Evolutionary conservation across 1,284 basidiomycete species (phyloP).

Genomic region (Puccinia novopanici): DNA sequence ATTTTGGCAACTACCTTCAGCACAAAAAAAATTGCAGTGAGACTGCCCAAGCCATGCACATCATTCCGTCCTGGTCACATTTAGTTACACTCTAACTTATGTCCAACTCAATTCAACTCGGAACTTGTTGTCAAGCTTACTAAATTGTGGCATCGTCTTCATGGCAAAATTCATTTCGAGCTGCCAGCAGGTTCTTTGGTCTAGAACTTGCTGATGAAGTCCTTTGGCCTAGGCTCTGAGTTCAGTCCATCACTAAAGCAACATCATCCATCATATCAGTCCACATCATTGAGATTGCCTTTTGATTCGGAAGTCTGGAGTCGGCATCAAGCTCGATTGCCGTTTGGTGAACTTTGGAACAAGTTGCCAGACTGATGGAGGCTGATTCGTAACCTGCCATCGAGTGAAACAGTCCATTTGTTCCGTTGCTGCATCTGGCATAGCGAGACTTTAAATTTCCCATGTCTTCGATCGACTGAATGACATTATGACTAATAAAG

Average conservation of each 20-base stretch:
- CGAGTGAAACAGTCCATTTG: background rate
- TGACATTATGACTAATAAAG: background rate
- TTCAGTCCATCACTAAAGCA: background rate
- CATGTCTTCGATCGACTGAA: constrained; percentile 5
- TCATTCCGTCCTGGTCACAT: too few relatives aligned
- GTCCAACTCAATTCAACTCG: too few relatives aligned
- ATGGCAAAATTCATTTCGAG: too few relatives aligned
- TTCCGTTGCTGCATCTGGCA: background rate
- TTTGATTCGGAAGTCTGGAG: background rate
- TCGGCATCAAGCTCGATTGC: constrained; percentile 11
- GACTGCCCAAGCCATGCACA: too few relatives aligned
- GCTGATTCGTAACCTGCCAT: background rate
- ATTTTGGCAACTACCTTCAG: too few relatives aligned
- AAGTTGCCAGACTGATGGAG: background rate
- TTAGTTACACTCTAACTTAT: too few relatives aligned
- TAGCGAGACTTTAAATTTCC: background rate
- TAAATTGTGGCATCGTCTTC: too few relatives aligned
- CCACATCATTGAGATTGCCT: constrained; percentile 4
- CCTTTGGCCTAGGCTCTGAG: too few relatives aligned
- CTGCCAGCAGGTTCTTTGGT: background rate
- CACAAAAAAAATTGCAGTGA: too few relatives aligned
- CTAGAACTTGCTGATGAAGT: too few relatives aligned
- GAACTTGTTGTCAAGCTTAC: too few relatives aligned
- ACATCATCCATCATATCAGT: background rate
- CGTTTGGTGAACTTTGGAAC: background rate